Base-by-base conservation (phyloP, 176 grass and related monocot species). In the Lolium rigidum region DNA sequence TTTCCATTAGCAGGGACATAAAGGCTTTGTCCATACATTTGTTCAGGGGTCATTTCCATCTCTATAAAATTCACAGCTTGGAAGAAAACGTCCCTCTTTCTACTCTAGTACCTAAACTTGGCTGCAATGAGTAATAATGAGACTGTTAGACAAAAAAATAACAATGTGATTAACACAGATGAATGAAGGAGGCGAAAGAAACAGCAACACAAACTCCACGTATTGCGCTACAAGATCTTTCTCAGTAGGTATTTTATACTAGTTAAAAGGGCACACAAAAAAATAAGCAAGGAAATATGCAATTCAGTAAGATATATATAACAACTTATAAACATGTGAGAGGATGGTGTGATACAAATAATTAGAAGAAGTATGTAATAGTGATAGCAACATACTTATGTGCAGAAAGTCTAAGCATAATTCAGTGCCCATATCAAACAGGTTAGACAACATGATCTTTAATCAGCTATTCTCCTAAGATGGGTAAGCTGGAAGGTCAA, bases 11-110 rank as follows among this genome's bases (percentile, higher is more conserved):
- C 51, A 85, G 91, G 89, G 72, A 87, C 85, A 81, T 76, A 87
- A 21, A 91, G 47, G 70, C 83, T 90, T 31, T 91, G 94, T 41
- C 85, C 94, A 91, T 91, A 91, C 47, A 91, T 55, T 28, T 87
- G 65, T 38, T 95, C 91, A 80, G 91, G 76, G 83, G 81, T 17
- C 76, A 85, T 77, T 93, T 63, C 88, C 83, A 86, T 92, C 82
- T 87, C 88, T 86, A 89, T 85, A 87, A 26, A 70, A 84, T 20
- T 55, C 11, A 62, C 44, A 63, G 21, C 57, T 87, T 57, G 4
- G 49, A 89, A 73, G 25, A 28, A 35, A 31, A 61, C 51, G 43
- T 47, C 9, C n/a, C 69, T 41, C 28, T 60, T 47, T 81, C 50
- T 71, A 84, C 28, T 84, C 35, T 10, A 38, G 82, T 74, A 35